Conservation (phyloP, 768 basidiomycete species). For the Naganishia vaughanmartiniae region DNA sequence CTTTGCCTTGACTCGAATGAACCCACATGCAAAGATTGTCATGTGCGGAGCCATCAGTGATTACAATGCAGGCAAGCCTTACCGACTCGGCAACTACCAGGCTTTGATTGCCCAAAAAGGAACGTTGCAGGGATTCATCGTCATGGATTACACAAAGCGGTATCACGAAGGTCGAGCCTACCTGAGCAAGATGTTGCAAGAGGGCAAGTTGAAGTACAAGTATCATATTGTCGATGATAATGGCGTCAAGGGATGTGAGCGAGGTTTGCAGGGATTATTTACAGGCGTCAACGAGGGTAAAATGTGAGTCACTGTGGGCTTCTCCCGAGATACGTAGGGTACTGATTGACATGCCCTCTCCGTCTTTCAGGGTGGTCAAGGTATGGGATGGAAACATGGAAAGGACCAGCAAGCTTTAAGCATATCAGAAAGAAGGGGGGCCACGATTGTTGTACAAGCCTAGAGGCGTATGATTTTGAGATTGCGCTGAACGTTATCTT, state of each 20-base stretch:
- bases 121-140: slow-evolving; percentile 77
- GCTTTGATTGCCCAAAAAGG: slow-evolving; percentile 74
- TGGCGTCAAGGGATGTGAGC: slow-evolving; percentile 27
- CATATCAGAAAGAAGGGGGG: too few species aligned
- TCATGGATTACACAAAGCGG: slow-evolving; percentile 66
- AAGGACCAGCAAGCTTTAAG: slow-evolving; percentile 18
- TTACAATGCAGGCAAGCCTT: slow-evolving; percentile 54
- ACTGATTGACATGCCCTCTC: neutral
- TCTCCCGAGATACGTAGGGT: too few species aligned
- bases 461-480: too few species aligned
- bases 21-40: slow-evolving; percentile 71
- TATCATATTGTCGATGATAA: slow-evolving; percentile 38
- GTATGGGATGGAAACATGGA: slow-evolving; percentile 32
- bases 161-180: slow-evolving; percentile 43
- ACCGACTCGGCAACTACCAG: slow-evolving; percentile 61
- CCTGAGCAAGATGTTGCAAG: slow-evolving; percentile 38
- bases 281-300: slow-evolving; percentile 29
- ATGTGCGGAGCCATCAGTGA: slow-evolving; percentile 84
- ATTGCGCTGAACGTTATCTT: too few species aligned
- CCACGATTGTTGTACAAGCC: too few species aligned
- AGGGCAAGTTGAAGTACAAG: slow-evolving; percentile 45
- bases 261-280: slow-evolving; percentile 27
- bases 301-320: slow-evolving; percentile 18
- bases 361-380: slow-evolving; percentile 15
- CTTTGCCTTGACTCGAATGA: slow-evolving; percentile 69